These are phyloP conservation scores for Tuber indicum DNA, from an alignment of 495 filamentous ascomycete genomes.

Conservation along the genomic window DNA sequence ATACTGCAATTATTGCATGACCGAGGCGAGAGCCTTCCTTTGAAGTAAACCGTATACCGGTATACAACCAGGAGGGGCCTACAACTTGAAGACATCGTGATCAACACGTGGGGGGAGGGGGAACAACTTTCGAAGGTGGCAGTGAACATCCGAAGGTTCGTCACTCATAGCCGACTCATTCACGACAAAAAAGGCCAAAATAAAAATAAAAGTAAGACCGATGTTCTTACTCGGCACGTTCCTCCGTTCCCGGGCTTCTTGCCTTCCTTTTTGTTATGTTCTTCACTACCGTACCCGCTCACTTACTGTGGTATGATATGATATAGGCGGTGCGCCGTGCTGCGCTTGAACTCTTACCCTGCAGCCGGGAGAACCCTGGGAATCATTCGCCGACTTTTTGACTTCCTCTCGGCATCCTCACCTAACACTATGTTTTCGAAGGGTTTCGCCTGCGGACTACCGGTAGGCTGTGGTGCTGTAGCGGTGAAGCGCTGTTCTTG, in stretches of 20 bases:
- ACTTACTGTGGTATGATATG: not conserved
- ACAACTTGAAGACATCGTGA: not conserved
- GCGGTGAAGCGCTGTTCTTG: not conserved
- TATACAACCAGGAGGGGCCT: not conserved
- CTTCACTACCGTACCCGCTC: not conserved
- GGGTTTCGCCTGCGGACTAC: not conserved
- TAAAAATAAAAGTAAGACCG: not conserved
- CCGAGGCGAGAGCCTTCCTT: not conserved
- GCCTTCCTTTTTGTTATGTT: not conserved
- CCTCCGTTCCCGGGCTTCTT: not conserved
- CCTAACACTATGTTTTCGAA: not conserved
- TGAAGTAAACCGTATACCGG: not conserved
- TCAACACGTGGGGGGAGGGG: not conserved
- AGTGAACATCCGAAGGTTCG: not conserved
- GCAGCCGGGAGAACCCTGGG: not conserved
- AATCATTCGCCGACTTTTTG: not conserved
- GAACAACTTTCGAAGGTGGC: not conserved
- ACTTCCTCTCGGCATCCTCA: not conserved
- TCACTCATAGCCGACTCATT: not conserved
- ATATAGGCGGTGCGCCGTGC: not conserved
- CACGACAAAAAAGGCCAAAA: not conserved
- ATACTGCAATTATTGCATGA: not conserved
- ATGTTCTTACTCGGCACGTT: not conserved
- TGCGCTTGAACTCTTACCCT: not conserved
- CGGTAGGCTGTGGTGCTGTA: not conserved